These are phyloP conservation scores for Vigna nakashimae DNA, from an alignment of 306 rosid genomes.

Conservation along the genomic window DNA sequence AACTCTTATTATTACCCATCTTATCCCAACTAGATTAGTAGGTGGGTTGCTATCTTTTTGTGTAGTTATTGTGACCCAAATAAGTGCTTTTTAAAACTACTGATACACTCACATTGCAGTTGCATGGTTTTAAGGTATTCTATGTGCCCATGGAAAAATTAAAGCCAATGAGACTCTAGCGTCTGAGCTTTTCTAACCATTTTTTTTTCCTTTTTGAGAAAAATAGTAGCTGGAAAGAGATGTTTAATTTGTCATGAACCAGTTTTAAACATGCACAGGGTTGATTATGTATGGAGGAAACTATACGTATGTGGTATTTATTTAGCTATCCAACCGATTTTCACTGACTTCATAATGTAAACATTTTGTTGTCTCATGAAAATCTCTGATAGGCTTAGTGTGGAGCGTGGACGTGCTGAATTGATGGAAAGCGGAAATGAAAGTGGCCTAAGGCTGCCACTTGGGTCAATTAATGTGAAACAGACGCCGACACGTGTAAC, in stretches of 20 bases:
- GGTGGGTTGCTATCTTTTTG: background rate
- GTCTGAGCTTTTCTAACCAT: too few species aligned
- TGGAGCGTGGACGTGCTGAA: background rate
- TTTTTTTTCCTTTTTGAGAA: too few species aligned
- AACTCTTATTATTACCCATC: constrained; percentile 37
- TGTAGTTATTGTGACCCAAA: background rate
- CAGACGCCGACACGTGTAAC: background rate
- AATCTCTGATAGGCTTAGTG: too few species aligned
- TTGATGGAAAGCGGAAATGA: background rate
- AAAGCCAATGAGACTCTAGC: background rate
- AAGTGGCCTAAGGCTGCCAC: background rate
- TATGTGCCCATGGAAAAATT: background rate
- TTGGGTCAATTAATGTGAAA: background rate
- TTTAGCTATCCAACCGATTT: background rate
- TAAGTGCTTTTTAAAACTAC: background rate
- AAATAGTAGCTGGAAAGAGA: background rate
- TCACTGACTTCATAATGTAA: background rate
- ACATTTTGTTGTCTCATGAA: background rate
- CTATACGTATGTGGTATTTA: background rate
- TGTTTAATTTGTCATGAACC: background rate
- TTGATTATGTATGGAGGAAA: background rate
- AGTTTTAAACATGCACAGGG: too few species aligned
- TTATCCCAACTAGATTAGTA: background rate
- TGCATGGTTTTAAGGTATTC: background rate
- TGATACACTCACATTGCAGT: background rate